Evolutionary conservation across 768 basidiomycete genomes (phyloP), one percentile per base, ranked within the genome.

Genomic region (Macrolepiota fuliginosa): DNA sequence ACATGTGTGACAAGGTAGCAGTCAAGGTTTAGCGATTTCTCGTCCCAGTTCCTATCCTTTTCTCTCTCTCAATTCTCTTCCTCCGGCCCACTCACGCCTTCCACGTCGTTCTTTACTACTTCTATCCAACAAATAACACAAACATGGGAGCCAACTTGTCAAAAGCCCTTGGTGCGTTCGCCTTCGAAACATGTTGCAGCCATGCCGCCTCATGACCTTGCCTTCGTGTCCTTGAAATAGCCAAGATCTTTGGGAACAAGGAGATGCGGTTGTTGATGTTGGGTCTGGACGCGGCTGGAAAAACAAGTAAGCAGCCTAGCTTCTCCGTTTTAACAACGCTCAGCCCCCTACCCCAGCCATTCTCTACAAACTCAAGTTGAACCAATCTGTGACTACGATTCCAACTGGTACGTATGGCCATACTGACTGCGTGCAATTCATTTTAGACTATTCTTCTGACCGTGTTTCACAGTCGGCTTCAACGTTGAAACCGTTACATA

Each of bases 401-500:
- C 96, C 96, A 62, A 98, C 96, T 62, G 94, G 94, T 90, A 54
- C 57, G 83, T 73, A 29, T 49, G 35, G 9, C 15, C 36, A 40
- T 13, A 12, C n/a, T 29, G 54, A 15, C 37, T 29, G 25, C 25
- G 45, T 15, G 5, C 39, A 10, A 9, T 39, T 11, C 47, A 55
- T 63, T n/a, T 37, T 54, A 47, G 54, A 62, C 59, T 45, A 60
- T 53, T 19, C 63, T 50, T 39, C 58, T 49, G n/a, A 51, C 39
- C 29, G 54, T 56, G 13, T 13, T 32, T 54, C 47, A 39, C 62
- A 94, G 94, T 97, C 72, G 96, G 96, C 24, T 98, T 98, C 85
- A 98, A 98, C 70, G 96, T 98, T 63, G 96, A 98, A 77, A 98
- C 96, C 3, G 96, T 98, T 56, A 97, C 95, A 51, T 98, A 98